Conservation (phyloP, 768 basidiomycete genomes). For the Galerina marginata region DNA sequence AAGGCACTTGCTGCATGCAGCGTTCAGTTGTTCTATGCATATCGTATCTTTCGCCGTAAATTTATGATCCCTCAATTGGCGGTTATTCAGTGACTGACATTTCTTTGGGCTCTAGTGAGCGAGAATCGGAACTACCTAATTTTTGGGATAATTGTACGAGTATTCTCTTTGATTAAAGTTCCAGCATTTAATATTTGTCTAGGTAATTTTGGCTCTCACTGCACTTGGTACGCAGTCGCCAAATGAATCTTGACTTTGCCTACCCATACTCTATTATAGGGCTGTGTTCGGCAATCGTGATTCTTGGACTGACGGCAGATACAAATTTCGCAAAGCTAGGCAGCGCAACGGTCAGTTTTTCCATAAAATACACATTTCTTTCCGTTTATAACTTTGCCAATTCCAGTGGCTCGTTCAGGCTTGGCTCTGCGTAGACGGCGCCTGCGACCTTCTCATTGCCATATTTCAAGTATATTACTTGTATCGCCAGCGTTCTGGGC, state of each 20-base stretch:
- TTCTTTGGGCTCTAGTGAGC: neutral
- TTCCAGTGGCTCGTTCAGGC: neutral
- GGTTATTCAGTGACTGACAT: neutral
- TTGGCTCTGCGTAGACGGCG: neutral
- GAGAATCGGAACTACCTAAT: neutral
- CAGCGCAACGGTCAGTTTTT: neutral
- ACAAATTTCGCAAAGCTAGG: neutral
- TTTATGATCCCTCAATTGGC: neutral
- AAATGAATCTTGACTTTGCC: neutral
- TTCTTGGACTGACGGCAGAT: neutral
- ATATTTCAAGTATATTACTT: neutral
- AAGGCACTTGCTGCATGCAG: neutral
- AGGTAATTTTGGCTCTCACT: neutral
- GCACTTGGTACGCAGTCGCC: neutral
- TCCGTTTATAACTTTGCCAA: neutral
- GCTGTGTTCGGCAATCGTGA: neutral
- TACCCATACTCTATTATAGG: neutral
- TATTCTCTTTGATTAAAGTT: neutral
- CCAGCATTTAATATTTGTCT: too few species aligned
- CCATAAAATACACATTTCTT: neutral
- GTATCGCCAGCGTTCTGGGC: neutral
- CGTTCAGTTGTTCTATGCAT: neutral
- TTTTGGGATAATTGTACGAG: neutral
- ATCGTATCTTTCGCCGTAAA: neutral
- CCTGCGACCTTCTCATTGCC: neutral